Conservation (phyloP, 805 yeast genomes). For the Brettanomyces nanus region DNA sequence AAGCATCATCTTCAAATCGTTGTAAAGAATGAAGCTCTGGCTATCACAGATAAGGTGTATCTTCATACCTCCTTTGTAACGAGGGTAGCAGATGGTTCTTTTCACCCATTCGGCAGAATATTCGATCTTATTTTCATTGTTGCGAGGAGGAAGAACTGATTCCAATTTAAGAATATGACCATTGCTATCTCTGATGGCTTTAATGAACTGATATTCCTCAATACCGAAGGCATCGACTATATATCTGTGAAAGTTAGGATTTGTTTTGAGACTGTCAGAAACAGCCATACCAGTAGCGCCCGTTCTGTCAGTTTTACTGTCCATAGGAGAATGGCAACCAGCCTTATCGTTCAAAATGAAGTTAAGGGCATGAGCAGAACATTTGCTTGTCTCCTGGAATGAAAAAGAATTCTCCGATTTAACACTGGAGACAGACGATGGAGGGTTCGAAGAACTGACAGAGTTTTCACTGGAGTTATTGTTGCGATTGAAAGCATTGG, state of each 20-base stretch:
- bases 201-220: slow-evolving; percentile 26
- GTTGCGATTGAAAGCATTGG: too few species aligned
- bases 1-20: slow-evolving; percentile 22
- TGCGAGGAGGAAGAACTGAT: slow-evolving; percentile 16
- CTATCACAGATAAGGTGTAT: slow-evolving; percentile 22
- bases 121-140: slow-evolving; percentile 7
- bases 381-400: too few species aligned
- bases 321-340: neutral
- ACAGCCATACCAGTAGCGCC: too few species aligned
- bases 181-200: slow-evolving; percentile 30
- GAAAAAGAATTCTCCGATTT: too few species aligned
- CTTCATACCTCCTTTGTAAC: slow-evolving; percentile 38
- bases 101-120: slow-evolving; percentile 30
- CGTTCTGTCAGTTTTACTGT: neutral
- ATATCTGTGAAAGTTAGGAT: slow-evolving; percentile 16
- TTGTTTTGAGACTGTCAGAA: too few species aligned
- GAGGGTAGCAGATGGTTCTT: slow-evolving; percentile 32
- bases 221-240: slow-evolving; percentile 11
- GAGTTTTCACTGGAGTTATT: too few species aligned
- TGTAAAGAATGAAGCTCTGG: slow-evolving; percentile 20
- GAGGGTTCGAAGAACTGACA: too few species aligned
- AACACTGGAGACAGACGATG: too few species aligned
- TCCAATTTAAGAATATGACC: slow-evolving; percentile 33
- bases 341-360: neutral
- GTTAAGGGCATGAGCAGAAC: neutral